Evolutionary conservation across 2,329 filamentous ascomycete species (phyloP).

Genomic region (Septoria petroselini): DNA sequence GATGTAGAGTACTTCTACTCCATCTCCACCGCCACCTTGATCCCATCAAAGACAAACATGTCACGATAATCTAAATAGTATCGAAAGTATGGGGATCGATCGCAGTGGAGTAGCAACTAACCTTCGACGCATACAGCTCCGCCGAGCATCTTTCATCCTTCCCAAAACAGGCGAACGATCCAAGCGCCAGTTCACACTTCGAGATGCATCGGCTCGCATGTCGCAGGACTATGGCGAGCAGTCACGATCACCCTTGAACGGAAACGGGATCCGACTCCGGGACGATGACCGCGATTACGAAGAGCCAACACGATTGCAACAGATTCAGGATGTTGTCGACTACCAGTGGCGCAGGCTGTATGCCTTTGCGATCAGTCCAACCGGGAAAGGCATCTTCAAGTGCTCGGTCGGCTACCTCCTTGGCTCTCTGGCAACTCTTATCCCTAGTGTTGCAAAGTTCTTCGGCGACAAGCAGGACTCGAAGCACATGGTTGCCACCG

Average conservation of each 20-base stretch:
- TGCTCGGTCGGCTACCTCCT: conserved; percentile 87
- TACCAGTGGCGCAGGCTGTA: conserved; percentile 16
- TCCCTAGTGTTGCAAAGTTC: conserved; percentile 66
- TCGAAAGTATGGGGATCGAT: neutral
- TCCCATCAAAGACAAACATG: neutral
- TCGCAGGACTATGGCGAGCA: conserved; percentile 38
- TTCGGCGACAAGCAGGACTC: conserved; percentile 76
- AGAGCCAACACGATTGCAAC: conserved; percentile 8
- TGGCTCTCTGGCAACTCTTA: conserved; percentile 82
- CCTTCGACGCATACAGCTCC: conserved; percentile 46
- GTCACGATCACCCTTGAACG: conserved; percentile 33
- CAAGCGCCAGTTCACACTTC: conserved; percentile 74
- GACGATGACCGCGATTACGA: conserved; percentile 11
- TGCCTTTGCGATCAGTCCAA: conserved; percentile 53
- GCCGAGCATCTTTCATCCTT: conserved; percentile 82
- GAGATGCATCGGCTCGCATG: conserved; percentile 46
- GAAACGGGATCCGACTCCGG: conserved; percentile 2
- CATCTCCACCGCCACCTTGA: neutral
- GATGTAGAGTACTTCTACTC: too few species aligned
- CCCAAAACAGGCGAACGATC: conserved; percentile 82
- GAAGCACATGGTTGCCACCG: conserved; percentile 89
- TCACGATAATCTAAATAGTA: neutral
- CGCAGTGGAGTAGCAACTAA: conserved; percentile 4
- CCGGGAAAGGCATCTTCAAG: conserved; percentile 78
- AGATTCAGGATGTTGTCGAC: conserved; percentile 14